Percentiles rank a stretch among this genome's conserved stretches.
These are phyloP conservation scores for Fusarium pininemorale DNA, from an alignment of 2,329 filamentous ascomycete species.

Conservation along the genomic window DNA sequence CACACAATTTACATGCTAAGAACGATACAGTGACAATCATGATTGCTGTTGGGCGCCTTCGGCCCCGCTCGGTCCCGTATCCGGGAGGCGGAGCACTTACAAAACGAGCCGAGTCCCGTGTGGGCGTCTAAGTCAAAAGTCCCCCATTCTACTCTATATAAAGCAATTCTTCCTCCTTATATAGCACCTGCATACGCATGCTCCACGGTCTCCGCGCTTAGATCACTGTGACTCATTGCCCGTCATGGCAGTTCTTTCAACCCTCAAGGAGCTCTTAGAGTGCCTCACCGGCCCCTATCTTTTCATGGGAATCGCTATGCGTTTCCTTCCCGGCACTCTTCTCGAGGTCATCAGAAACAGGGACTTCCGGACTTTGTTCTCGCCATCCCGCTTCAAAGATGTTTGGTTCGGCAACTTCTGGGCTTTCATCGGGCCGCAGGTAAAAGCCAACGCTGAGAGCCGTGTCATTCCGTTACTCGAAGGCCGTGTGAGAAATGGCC, in stretches of 20 bases:
- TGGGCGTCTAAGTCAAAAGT: not conserved
- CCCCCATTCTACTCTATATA: not conserved
- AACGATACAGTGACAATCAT: not conserved
- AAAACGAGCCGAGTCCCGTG: conserved; percentile 28
- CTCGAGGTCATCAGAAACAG: conserved; percentile 49
- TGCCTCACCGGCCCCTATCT: conserved; percentile 59
- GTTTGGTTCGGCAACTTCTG: conserved; percentile 72
- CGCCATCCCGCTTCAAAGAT: conserved; percentile 52
- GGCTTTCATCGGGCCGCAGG: conserved; percentile 60
- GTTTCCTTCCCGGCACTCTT: conserved; percentile 63
- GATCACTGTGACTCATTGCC: not conserved
- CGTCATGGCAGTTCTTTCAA: conserved; percentile 40
- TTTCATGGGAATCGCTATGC: conserved; percentile 60
- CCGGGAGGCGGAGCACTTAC: conserved; percentile 27
- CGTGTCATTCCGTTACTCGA: conserved; percentile 64
- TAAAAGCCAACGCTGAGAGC: conserved; percentile 53
- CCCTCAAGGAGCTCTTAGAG: conserved; percentile 41
- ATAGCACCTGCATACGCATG: not conserved
- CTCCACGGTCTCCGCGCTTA: not conserved
- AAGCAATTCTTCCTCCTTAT: not conserved
- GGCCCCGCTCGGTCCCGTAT: conserved; percentile 26
- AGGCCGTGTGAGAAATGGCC: conserved; percentile 55
- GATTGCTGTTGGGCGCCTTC: not conserved
- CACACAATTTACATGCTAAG: not conserved
- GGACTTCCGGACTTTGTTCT: conserved; percentile 52